Evolutionary conservation across 306 rosid species (phyloP), one percentile per base, ranked within the genome.

Genomic region (Rosa chinensis): DNA sequence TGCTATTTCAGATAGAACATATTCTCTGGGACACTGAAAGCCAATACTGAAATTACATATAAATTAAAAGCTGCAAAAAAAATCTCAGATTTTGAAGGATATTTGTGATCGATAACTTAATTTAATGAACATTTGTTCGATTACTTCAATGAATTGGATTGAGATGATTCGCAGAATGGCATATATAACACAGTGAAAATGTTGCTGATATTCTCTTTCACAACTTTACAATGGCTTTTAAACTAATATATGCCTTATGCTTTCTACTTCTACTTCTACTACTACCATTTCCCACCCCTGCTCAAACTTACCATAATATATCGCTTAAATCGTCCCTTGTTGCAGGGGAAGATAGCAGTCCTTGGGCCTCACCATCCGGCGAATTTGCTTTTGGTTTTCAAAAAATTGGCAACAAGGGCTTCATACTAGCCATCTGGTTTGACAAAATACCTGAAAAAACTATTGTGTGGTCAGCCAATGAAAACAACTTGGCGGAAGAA

Each of bases 351-450:
- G 8, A 44, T 35, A 37, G 25, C 79, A 55, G 68, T 1, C 37
- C 44, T 49, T 80, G 81, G 87, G 20, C 59, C 47, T 85, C 89
- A 0, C 79, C 84, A 17, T 88, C 86, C 0, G 82, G 81, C 2
- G 81, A 88, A 10, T 88, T 83, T 81, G 87, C 91, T 4, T 83
- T 85, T 44, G 91, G 91, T 23, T 88, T 85, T 72, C 82, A 20
- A 35, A 59, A 80, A 21, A 25, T 69, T 37, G 59, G 48, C 16
- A 48, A n/a, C 4, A 32, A 32, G 37, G 77, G 77, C 35, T 88
- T 78, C 77, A 40, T 88, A 56, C 35, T 88, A 8, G 80, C 91
- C 76, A 81, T 78, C 44, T 88, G 91, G 91, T 83, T 83, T 73
- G 66, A 85, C 77, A 88, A 76, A 56, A 81, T 83, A 62, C 63